phyloP scores from a whole-genome alignment of 2,329 filamentous ascomycete genomes.

The Ceratocystis papillata region DNA sequence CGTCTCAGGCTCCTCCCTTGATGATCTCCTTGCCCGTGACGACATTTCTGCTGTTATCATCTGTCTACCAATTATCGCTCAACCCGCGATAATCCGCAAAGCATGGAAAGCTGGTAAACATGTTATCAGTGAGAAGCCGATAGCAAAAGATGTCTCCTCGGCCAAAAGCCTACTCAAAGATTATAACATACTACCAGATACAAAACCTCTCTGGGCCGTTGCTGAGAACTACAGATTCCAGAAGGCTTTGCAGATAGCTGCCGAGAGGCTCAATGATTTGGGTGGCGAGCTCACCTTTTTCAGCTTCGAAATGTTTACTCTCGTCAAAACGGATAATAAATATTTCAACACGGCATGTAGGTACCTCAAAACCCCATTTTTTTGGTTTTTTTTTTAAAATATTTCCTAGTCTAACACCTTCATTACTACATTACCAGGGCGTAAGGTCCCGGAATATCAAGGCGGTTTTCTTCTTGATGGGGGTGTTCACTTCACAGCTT shows the following conservation, averaged over 20 bases:
- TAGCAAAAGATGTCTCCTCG: slow-evolving; percentile 47
- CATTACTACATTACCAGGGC: slow-evolving; percentile 35
- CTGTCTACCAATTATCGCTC: slow-evolving; percentile 51
- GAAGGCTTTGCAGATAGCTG: slow-evolving; percentile 42
- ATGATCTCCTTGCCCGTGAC: slow-evolving; percentile 42
- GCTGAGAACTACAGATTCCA: slow-evolving; percentile 66
- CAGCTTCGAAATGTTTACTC: slow-evolving; percentile 36
- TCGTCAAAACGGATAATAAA: slow-evolving; percentile 37
- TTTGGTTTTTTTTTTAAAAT: too few relatives aligned
- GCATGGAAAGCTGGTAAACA: slow-evolving; percentile 57
- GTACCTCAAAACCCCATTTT: slow-evolving; percentile 18
- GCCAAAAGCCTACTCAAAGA: slow-evolving; percentile 35
- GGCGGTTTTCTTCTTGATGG: slow-evolving; percentile 68
- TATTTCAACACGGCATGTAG: slow-evolving; percentile 41
- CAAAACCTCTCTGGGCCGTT: slow-evolving; percentile 43
- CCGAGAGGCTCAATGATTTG: slow-evolving; percentile 17
- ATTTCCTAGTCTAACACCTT: background rate
- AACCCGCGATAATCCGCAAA: slow-evolving; percentile 48
- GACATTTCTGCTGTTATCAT: slow-evolving; percentile 49
- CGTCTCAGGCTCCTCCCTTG: slow-evolving; percentile 37
- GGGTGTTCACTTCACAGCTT: slow-evolving; percentile 62
- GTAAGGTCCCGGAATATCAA: slow-evolving; percentile 58
- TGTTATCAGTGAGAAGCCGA: slow-evolving; percentile 59
- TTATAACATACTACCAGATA: slow-evolving; percentile 27
- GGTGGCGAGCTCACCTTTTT: slow-evolving; percentile 29